Conservation (phyloP, 352 stramenopile genomes). For the Pythium pyrilobum region DNA sequence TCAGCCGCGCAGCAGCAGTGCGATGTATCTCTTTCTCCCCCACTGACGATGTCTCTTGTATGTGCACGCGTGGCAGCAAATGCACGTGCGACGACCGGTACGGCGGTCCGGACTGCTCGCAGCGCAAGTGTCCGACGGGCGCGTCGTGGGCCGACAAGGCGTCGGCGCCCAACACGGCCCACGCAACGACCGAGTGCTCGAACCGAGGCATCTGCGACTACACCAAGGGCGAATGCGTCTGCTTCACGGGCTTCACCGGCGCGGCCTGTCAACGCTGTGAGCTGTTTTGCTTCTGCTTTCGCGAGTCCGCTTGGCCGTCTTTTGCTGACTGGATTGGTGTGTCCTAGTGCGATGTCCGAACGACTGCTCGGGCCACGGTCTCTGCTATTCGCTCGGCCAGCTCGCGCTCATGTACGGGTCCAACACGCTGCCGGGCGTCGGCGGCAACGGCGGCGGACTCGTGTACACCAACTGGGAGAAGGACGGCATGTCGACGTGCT, state of each 20-base stretch:
- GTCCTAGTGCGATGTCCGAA: conserved; percentile 57
- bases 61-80: conserved; percentile 30
- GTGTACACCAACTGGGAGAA: conserved; percentile 86
- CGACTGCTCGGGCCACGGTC: conserved; percentile 56
- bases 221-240: conserved; percentile 55
- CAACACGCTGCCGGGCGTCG: conserved; percentile 27
- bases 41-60: background rate
- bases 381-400: conserved; percentile 52
- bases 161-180: conserved; percentile 40
- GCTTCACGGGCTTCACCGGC: conserved; percentile 49
- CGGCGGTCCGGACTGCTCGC: conserved; percentile 66
- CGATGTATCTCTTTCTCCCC: background rate
- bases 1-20: too few species aligned
- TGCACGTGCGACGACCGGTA: conserved; percentile 68
- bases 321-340: too few species aligned
- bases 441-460: conserved; percentile 37
- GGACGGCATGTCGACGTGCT: conserved; percentile 64
- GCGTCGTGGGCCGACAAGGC: conserved; percentile 81
- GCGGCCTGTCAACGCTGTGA: conserved; percentile 53
- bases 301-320: too few species aligned
- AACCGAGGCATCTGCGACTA: conserved; percentile 63
- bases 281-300: background rate
- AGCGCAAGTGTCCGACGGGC: conserved; percentile 59
- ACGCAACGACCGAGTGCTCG: conserved; percentile 54
- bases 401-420: conserved; percentile 47